Evolutionary conservation across 805 yeast species (phyloP).

Genomic region (Danielia oregonensis): DNA sequence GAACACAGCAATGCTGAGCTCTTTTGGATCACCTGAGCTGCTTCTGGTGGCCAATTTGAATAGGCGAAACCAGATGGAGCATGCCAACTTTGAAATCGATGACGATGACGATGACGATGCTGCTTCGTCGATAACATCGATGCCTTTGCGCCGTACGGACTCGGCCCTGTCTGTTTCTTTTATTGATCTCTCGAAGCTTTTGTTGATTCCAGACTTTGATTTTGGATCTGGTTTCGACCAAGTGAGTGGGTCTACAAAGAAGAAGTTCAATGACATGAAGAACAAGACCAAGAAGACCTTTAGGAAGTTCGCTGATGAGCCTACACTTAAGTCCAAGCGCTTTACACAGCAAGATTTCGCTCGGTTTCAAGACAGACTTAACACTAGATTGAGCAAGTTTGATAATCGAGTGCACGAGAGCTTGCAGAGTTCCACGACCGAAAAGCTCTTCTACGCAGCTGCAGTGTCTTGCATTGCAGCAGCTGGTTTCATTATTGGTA

Average conservation of each 20-base stretch:
- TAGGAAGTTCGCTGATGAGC: constrained; percentile 22
- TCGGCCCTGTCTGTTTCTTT: constrained; percentile 24
- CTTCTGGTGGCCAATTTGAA: not conserved
- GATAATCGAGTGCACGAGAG: constrained; percentile 34
- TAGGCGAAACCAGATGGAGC: not conserved
- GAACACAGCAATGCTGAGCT: not conserved
- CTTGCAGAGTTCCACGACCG: constrained; percentile 41
- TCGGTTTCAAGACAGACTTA: constrained; percentile 30
- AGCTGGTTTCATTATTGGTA: constrained; percentile 75
- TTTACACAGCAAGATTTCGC: constrained; percentile 21
- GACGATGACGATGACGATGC: constrained; percentile 5
- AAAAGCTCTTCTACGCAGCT: constrained; percentile 76
- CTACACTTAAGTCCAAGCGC: constrained; percentile 1
- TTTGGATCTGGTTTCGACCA: constrained; percentile 37
- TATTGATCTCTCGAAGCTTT: constrained; percentile 34
- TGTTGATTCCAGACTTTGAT: constrained; percentile 40
- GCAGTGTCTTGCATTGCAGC: constrained; percentile 65
- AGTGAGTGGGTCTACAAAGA: constrained; percentile 34
- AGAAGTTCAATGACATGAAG: constrained; percentile 34
- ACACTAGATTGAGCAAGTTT: constrained; percentile 29
- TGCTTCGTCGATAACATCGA: not conserved
- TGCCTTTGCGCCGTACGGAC: constrained; percentile 11
- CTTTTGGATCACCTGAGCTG: not conserved
- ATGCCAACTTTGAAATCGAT: not conserved
- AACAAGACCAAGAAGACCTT: constrained; percentile 29